Base-by-base conservation (phyloP, 2,329 filamentous ascomycete genomes). In the Fusarium praegraminearum region DNA sequence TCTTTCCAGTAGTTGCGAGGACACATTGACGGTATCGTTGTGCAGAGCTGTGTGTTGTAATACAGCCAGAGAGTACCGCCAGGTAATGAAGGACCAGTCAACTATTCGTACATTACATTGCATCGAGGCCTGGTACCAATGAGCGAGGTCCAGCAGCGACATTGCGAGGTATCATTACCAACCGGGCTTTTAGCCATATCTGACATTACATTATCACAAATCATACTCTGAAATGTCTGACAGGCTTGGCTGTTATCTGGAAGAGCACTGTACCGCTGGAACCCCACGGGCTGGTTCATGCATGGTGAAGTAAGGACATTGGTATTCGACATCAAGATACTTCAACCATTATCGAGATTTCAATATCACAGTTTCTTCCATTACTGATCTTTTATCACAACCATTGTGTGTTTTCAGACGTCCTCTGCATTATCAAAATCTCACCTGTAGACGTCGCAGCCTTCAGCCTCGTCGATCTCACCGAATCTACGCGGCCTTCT, bases 391-490 rank as follows among this genome's bases (percentile, higher is more conserved):
- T 26, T 22, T 47, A 16, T 20, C 51, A 49, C 54, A 54, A 53
- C 46, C 50, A 41, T 63, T 33, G 45, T 64, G 44, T 59, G 54
- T 47, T 66, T 59, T 59, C 67, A 58, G 43, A 43, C 28, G 28
- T 49, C 28, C 36, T 55, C 55, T 58, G 53, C 68, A 70, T 60
- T 57, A 38, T 60, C 26, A 12, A 24, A 38, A 51, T 51, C 51
- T 46, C 41, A 58, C 67, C 36, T 46, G 46, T 62, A 45, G 40
- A 57, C 60, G 26, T 33, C 59, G 47, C 47, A 40, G 32, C 47
- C 32, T 59, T 66, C 67, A 73, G 67, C 72, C 73, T 71, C 59
- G 62, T 56, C 47, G 46, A 62, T 58, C 45, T 71, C 57, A 68
- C 65, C 58, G 43, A 53, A 50, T 38, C 62, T 53, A 65, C 69